Evolutionary conservation across 2,329 filamentous ascomycete genomes (phyloP), one percentile per base, ranked within the genome.

Genomic region (Diaporthe batatas): DNA sequence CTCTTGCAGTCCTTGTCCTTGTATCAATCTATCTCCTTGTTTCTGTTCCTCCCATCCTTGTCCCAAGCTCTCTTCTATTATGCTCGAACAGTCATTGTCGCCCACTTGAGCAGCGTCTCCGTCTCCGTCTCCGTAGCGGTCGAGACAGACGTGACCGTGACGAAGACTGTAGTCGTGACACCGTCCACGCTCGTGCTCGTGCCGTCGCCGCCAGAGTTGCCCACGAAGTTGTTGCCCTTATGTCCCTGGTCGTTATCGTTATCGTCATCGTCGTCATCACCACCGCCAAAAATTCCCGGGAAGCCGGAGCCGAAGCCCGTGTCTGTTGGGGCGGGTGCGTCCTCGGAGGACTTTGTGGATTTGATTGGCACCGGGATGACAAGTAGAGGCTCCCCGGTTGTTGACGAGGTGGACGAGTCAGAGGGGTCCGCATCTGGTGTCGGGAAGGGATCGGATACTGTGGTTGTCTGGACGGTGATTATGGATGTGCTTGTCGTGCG

Each of bases 101-200:
- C 55, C 68, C 55, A 70, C 47, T 53, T 70, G 23, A 51, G 62
- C 47, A 51, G 7, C 14, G 68, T 70, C 57, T 70, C 73, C 44
- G n/a, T 62, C 57, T 70, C 67, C n/a, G 73, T 74, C 14, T 42
- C 39, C 39, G 12, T 42, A 14, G 70, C 67, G 4, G 70, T 74
- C 57, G 70, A 72, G 34, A 74, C 53, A 21, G 70, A 62, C 44
- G 70, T 74, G 25, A 74, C 73, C 10, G 73, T 74, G 47, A 74
- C 21, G n/a, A 70, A 74, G 23, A 74, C 72, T 36, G 70, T 74
- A 44, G 73, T 74, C 16, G 65, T 70, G 44, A 68, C 23, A 1
- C 73, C 73, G 8, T 44, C 12, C 10, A 68, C 36, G 36, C 58
- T 64, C 4, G 73, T 74, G 70, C 59, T 68, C 7, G 71, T 74